These are phyloP conservation scores for Teunomyces pallodes DNA, from an alignment of 805 yeast genomes.

Conservation along the genomic window DNA sequence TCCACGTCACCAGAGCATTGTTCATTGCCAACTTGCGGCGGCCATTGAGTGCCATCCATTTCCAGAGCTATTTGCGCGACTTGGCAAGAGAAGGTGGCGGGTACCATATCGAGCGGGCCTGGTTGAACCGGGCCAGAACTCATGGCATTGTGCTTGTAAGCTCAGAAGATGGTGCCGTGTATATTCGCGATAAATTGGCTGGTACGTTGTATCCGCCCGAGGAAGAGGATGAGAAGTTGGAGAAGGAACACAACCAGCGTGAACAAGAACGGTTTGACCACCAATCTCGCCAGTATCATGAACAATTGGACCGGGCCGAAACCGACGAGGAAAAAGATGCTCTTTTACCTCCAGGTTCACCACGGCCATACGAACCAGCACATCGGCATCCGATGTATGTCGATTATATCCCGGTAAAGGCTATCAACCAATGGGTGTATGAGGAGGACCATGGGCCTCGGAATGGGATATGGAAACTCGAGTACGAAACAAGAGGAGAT, in stretches of 20 bases:
- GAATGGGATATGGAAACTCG: slow-evolving; percentile 46
- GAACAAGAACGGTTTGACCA: slow-evolving; percentile 20
- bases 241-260: slow-evolving; percentile 13
- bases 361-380: slow-evolving; percentile 12
- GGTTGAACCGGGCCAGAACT: slow-evolving; percentile 41
- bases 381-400: slow-evolving; percentile 31
- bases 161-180: slow-evolving; percentile 39
- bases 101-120: slow-evolving; percentile 39
- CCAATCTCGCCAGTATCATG: slow-evolving; percentile 9
- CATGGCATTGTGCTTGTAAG: slow-evolving; percentile 43
- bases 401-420: slow-evolving; percentile 46
- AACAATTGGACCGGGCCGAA: slow-evolving; percentile 15
- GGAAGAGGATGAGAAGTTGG: slow-evolving; percentile 21
- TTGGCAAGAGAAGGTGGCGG: slow-evolving; percentile 22
- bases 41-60: slow-evolving; percentile 36
- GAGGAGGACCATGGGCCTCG: slow-evolving; percentile 45
- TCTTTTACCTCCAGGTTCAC: slow-evolving; percentile 14
- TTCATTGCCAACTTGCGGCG: slow-evolving; percentile 43
- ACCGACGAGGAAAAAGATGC: slow-evolving; percentile 9
- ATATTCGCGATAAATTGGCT: slow-evolving; percentile 31
- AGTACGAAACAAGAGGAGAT: slow-evolving; percentile 31
- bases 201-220: slow-evolving; percentile 33
- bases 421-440: slow-evolving; percentile 44
- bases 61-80: slow-evolving; percentile 34
- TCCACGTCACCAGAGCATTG: slow-evolving; percentile 41